A percentile compares a stretch with the other conserved stretches of the same genome.
phyloP scores from a whole-genome alignment of 2,329 filamentous ascomycete genomes.

The Sporothrix pseudoabietina region DNA sequence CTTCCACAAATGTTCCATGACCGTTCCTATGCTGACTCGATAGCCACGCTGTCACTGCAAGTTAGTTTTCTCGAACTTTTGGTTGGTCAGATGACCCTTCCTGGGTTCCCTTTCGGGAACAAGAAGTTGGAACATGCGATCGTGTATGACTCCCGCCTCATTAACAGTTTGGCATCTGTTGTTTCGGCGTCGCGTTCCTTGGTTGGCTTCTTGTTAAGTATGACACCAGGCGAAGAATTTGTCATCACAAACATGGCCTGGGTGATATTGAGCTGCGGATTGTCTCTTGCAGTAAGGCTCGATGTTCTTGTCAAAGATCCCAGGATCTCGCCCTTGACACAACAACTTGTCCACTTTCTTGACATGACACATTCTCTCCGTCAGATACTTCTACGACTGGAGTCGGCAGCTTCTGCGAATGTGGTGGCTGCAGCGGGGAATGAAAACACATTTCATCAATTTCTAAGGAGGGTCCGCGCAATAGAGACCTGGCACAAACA shows the following conservation, averaged over 20 bases:
- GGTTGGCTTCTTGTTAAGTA: constrained; percentile 18
- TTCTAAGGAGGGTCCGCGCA: not conserved
- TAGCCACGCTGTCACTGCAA: not conserved
- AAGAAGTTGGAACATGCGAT: not conserved
- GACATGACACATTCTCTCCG: not conserved
- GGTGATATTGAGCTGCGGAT: constrained; percentile 23
- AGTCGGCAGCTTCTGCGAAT: not conserved
- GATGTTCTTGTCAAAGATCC: constrained; percentile 20
- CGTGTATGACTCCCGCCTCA: not conserved
- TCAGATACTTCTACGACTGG: not conserved
- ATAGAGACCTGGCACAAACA: not conserved
- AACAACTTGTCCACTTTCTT: constrained; percentile 13
- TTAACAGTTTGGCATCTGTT: not conserved
- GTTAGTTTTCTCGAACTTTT: constrained; percentile 3
- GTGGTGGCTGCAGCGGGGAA: too few species aligned
- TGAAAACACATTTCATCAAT: not conserved
- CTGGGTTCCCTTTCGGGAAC: constrained; percentile 13
- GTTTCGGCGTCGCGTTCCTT: constrained; percentile 22
- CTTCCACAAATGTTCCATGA: not conserved
- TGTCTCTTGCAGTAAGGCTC: constrained; percentile 23
- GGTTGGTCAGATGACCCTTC: not conserved
- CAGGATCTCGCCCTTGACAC: not conserved
- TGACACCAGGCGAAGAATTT: constrained; percentile 27
- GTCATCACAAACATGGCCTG: constrained; percentile 25
- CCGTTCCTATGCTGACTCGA: not conserved